A percentile compares a stretch with the other conserved stretches of the same genome.
These are phyloP conservation scores for Annulohypoxylon moriforme DNA, from an alignment of 495 filamentous ascomycete genomes.

Conservation along the genomic window DNA sequence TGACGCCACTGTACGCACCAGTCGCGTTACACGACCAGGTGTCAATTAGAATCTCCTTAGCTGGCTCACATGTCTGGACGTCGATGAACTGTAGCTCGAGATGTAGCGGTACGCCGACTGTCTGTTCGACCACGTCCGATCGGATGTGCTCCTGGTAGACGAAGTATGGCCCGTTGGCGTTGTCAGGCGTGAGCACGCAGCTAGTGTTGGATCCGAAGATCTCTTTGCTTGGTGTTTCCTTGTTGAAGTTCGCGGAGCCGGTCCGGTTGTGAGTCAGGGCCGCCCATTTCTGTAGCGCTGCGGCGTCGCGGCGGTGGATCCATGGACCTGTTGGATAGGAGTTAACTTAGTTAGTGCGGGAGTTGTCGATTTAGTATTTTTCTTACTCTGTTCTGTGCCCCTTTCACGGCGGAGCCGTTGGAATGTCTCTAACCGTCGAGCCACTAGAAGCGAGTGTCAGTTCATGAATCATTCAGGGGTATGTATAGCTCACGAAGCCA, in stretches of 20 bases:
- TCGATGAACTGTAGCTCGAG: conserved; percentile 69
- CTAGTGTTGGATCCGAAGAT: conserved; percentile 61
- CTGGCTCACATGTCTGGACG: conserved; percentile 64
- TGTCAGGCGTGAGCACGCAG: conserved; percentile 55
- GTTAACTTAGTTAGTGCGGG: not conserved
- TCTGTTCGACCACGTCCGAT: conserved; percentile 58
- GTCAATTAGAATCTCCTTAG: conserved; percentile 63
- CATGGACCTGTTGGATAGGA: conserved; percentile 37
- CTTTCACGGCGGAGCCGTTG: conserved; percentile 43
- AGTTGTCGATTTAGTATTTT: not conserved
- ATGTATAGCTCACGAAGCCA: too few species aligned
- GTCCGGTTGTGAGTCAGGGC: conserved; percentile 52
- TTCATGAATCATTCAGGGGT: too few species aligned
- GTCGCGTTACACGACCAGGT: conserved; percentile 70
- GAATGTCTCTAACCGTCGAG: conserved; percentile 46
- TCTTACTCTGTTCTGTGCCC: conserved; percentile 38
- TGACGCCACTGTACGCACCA: conserved; percentile 63
- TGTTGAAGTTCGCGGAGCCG: conserved; percentile 47
- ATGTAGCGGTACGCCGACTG: conserved; percentile 62
- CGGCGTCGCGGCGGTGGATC: conserved; percentile 56
- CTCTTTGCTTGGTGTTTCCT: conserved; percentile 57
- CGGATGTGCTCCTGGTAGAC: conserved; percentile 62
- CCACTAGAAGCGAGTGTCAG: conserved; percentile 28
- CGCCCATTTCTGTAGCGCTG: conserved; percentile 53
- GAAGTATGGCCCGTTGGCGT: conserved; percentile 58